These are phyloP conservation scores for Populus euphratica DNA, from an alignment of 345 rosid genomes.

Conservation along the genomic window DNA sequence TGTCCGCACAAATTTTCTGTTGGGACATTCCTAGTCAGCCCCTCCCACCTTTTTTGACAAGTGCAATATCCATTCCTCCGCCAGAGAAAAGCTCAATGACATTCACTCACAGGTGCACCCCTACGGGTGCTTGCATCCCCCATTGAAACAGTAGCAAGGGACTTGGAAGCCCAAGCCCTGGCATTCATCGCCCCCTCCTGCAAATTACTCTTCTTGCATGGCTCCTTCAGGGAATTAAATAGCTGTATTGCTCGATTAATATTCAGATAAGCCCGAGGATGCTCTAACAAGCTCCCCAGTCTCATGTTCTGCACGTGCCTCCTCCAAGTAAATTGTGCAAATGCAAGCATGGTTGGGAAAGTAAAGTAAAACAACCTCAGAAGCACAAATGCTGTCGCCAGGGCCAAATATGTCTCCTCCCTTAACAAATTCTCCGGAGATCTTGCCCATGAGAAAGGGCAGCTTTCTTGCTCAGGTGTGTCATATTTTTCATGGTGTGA, in stretches of 20 bases:
- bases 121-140: slow-evolving; percentile 80
- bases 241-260: slow-evolving; percentile 52
- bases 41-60: background rate
- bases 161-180: slow-evolving; percentile 87
- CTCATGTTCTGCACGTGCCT: slow-evolving; percentile 43
- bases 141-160: slow-evolving; percentile 85
- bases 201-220: slow-evolving; percentile 78
- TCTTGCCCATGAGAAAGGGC: slow-evolving; percentile 95
- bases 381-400: slow-evolving; percentile 71
- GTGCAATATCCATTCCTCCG: background rate
- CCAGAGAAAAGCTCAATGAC: slow-evolving; percentile 18
- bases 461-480: slow-evolving; percentile 59
- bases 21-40: background rate
- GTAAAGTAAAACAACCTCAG: slow-evolving; percentile 51
- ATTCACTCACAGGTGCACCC: slow-evolving; percentile 27
- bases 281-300: slow-evolving; percentile 57
- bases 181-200: slow-evolving; percentile 93
- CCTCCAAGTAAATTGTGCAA: slow-evolving; percentile 49
- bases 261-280: slow-evolving; percentile 55
- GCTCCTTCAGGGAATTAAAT: slow-evolving; percentile 56
- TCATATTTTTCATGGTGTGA: slow-evolving; percentile 51
- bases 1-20: slow-evolving; percentile 9
- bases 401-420: slow-evolving; percentile 74
- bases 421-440: slow-evolving; percentile 84
- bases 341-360: slow-evolving; percentile 44